phyloP scores from a whole-genome alignment of 768 basidiomycete genomes.

The Leccinum disarticulatum region DNA sequence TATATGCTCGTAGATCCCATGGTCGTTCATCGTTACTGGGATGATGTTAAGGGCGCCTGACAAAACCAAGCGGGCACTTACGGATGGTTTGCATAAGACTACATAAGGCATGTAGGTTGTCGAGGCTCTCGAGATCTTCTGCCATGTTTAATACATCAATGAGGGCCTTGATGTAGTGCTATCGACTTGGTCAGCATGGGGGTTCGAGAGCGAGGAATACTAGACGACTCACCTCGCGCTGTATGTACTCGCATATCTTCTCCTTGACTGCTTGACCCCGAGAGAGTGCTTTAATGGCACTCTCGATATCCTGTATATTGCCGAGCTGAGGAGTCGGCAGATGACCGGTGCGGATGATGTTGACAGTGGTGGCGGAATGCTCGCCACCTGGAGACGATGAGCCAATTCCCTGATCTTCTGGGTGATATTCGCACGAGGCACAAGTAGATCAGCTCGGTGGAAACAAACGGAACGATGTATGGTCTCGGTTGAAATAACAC shows the following conservation, averaged over 20 bases:
- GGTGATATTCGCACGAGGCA: constrained; percentile 15
- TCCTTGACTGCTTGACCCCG: constrained; percentile 76
- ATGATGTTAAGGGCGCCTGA: constrained; percentile 1
- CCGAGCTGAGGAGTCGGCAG: constrained; percentile 76
- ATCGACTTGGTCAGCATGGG: constrained; percentile 10
- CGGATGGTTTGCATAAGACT: constrained; percentile 92
- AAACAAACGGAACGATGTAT: constrained; percentile 5
- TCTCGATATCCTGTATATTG: constrained; percentile 77
- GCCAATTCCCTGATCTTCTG: constrained; percentile 48
- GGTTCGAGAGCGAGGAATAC: background rate
- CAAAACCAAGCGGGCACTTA: constrained; percentile 40
- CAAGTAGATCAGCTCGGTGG: constrained; percentile 17
- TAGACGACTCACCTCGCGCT: constrained; percentile 63
- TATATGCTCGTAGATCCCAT: constrained; percentile 91
- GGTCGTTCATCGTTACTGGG: constrained; percentile 92
- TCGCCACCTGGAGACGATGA: constrained; percentile 70
- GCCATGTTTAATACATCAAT: constrained; percentile 84
- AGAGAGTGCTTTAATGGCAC: constrained; percentile 70
- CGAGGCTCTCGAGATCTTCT: constrained; percentile 89
- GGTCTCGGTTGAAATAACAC: constrained; percentile 31
- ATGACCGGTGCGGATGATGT: constrained; percentile 68
- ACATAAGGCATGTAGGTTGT: constrained; percentile 88
- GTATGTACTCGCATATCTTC: constrained; percentile 86
- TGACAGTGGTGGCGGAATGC: constrained; percentile 55
- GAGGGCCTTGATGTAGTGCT: constrained; percentile 88